These are phyloP conservation scores for Helianthus tuberosus DNA, from an alignment of 129 eudicot species.

Conservation along the genomic window DNA sequence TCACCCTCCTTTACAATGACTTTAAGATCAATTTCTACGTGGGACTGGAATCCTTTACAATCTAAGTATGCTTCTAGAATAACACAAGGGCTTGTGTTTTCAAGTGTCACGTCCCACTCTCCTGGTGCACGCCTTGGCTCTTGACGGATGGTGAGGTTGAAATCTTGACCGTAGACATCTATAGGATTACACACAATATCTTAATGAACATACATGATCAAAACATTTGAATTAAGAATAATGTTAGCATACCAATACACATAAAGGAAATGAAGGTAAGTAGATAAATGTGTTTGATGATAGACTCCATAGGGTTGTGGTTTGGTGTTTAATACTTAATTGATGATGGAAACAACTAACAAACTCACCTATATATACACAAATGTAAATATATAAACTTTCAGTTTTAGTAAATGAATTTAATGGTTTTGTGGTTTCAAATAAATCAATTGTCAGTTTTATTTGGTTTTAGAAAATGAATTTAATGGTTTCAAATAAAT, in stretches of 20 bases:
- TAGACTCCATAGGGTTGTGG: background rate
- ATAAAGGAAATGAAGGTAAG: background rate
- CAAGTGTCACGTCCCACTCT: slow-evolving; percentile 24
- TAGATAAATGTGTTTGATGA: background rate
- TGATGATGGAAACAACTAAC: background rate
- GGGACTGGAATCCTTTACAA: too few relatives aligned
- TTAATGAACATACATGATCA: background rate
- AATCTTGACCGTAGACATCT: background rate
- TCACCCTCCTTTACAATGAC: too few relatives aligned
- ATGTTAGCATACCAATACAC: background rate
- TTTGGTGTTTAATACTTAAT: background rate
- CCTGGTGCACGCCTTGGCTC: background rate
- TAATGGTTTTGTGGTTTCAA: background rate
- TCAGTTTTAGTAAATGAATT: background rate
- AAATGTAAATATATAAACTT: background rate
- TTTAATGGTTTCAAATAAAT: too few relatives aligned
- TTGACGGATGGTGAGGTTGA: background rate
- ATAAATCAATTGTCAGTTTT: background rate
- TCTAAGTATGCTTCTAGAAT: too few relatives aligned
- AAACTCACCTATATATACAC: background rate
- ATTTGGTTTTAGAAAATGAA: too few relatives aligned
- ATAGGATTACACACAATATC: background rate
- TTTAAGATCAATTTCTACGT: too few relatives aligned
- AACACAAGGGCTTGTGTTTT: slow-evolving; percentile 14
- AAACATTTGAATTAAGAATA: background rate